Base-by-base conservation (phyloP, 257 asterid species). In the Plectranthus barbatus region DNA sequence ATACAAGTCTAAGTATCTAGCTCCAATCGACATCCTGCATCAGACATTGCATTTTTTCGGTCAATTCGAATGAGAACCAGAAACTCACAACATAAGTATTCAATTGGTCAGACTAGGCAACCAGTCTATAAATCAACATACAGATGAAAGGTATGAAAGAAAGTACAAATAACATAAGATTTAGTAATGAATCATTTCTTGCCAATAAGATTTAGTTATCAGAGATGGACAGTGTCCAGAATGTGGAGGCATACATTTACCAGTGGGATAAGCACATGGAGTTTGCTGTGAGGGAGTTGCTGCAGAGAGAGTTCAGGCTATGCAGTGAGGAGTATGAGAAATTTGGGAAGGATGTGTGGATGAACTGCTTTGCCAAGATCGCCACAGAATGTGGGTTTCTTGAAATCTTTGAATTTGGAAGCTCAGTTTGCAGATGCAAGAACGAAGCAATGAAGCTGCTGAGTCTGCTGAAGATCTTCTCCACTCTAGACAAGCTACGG, bases 401-500 rank as follows among this genome's bases (percentile, higher is more conserved):
- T 0, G 69, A 80, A 4, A 83, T 89, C 56, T 63, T 89, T 24
- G 59, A 71, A 20, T 92, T 86, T 14, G 97, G 93, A 1, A 62
- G 64, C 68, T 58, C 59, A 6, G 65, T 92, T 47, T 66, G 88
- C 6, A 63, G 37, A 36, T 82, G 89, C 64, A 89, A 86, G 85
- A 89, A 85, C 44, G 97, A 92, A 66, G 97, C 97, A 45, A 58
- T 85, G 65, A 92, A 89, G 81, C 80, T 92, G 12, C 72, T 89
- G 78, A 82, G 72, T 70, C 67, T 92, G 57, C 71, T 92, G 74
- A 81, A 81, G 49, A 72, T 92, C 39, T 92, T 89, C 44, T 78
- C 89, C 54, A 76, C 88, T 14, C 76, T 92, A 1, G 82, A 83
- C 72, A 86, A 62, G 62, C 69, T 89, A n/a, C 76, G 98, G 31